Conservation (phyloP, 1,284 basidiomycete genomes). For the Coniferiporia sulphurascens region DNA sequence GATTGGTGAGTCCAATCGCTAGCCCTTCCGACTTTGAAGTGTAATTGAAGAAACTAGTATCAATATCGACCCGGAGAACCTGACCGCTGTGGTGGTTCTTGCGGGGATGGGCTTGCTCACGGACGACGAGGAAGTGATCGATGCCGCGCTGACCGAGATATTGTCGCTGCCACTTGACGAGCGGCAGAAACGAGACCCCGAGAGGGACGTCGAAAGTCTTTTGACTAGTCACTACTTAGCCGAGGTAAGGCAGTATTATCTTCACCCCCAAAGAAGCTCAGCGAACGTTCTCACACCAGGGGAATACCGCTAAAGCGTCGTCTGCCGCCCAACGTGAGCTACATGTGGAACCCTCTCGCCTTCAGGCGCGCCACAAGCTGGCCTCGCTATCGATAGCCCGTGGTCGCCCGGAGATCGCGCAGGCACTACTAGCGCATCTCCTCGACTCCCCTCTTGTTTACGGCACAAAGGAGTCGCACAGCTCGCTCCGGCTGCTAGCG, state of each 20-base stretch:
- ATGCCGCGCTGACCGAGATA: slow-evolving; percentile 85
- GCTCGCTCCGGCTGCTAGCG: slow-evolving; percentile 41
- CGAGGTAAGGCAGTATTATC: slow-evolving; percentile 40
- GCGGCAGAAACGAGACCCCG: slow-evolving; percentile 58
- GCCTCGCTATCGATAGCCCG: slow-evolving; percentile 50
- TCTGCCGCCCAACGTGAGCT: slow-evolving; percentile 53
- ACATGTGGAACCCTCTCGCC: slow-evolving; percentile 48
- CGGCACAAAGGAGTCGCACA: slow-evolving; percentile 29
- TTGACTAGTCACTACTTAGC: slow-evolving; percentile 62
- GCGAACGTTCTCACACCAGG: slow-evolving; percentile 31
- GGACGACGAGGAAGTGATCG: slow-evolving; percentile 74
- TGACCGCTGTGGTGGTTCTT: slow-evolving; percentile 77
- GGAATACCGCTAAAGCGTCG: slow-evolving; percentile 44
- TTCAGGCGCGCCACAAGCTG: slow-evolving; percentile 45
- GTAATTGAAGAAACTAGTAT: slow-evolving; percentile 40
- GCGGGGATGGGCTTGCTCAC: slow-evolving; percentile 84
- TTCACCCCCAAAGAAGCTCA: background rate
- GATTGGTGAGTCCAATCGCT: slow-evolving; percentile 59
- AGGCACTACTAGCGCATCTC: slow-evolving; percentile 31
- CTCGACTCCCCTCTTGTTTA: slow-evolving; percentile 26
- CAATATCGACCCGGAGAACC: slow-evolving; percentile 61
- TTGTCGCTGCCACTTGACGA: slow-evolving; percentile 59
- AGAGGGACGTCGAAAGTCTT: slow-evolving; percentile 61
- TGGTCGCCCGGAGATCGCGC: slow-evolving; percentile 37
- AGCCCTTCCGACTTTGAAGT: slow-evolving; percentile 11